Evolutionary conservation across 345 rosid species (phyloP), one percentile per base, ranked within the genome.

Genomic region (Gossypium longicalyx): DNA sequence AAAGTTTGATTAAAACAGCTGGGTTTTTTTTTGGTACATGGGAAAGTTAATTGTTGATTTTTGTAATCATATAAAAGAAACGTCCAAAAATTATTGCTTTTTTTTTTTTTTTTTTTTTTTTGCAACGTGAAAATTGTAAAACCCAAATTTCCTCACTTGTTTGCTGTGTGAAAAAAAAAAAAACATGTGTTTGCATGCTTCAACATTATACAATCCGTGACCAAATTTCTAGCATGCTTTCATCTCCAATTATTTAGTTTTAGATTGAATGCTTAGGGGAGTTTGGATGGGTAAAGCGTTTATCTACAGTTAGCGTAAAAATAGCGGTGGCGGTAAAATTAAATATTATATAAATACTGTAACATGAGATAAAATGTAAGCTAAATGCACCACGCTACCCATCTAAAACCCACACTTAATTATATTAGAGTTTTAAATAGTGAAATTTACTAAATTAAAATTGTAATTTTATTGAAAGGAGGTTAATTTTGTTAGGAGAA

Each of bases 1-100:
- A 62, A 61, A 74, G 67, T 67, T 34, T 68, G 57, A 67, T 67
- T 15, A 23, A 1, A 67, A 67, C 43, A 29, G 70, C 41, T 29
- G 48, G 74, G 25, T 27, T 20, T 34, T n/a, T n/a, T 53, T 16
- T 17, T 9, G 45, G 53, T 66, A 20, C 43, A 34, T 57, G 41
- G 23, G 54, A 64, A 62, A 62, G 29, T 54, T 15, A 54, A 0
- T 65, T 27, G 16, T 61, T 29, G 48, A 77, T 72, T 65, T 54
- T 34, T 47, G 65, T 41, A 57, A 47, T 61, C 74, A 49, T 10
- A 62, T 57, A 56, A 54, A 47, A 67, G 34, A 38, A 13, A 34
- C 2, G 67, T 51, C 48, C 10, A 34, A 51, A 41, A 45, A 67
- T 47, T 54, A 20, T 19, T 44, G n/a, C 41, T 34, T 34, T 5